phyloP scores from a whole-genome alignment of 78 protist species.

The Chrysochromulina parva region DNA sequence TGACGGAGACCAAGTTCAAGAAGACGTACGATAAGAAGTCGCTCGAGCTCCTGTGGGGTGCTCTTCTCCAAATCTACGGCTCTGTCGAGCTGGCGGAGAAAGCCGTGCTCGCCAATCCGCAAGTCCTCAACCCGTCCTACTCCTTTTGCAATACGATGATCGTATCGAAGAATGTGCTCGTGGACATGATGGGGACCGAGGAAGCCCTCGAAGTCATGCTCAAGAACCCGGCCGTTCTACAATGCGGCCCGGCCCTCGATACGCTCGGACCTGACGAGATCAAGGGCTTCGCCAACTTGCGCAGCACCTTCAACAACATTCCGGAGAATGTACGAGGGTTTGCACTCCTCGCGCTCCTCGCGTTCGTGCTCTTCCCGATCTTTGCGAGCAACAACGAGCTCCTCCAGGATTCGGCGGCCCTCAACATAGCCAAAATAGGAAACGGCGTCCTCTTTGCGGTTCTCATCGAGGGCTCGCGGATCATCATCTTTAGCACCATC shows the following conservation, averaged over 20 bases:
- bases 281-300: background rate
- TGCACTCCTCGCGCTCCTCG: background rate
- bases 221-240: background rate
- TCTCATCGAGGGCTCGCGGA: background rate
- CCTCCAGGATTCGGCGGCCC: background rate
- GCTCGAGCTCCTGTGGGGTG: too few species aligned
- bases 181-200: background rate
- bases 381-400: background rate
- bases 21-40: too few species aligned
- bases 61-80: too few species aligned
- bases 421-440: background rate
- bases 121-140: background rate
- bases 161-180: background rate
- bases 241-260: background rate
- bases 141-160: background rate
- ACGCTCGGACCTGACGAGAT: background rate
- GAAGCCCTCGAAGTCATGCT: too few species aligned
- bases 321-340: background rate
- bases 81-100: too few species aligned
- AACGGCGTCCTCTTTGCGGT: background rate
- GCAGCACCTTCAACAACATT: background rate
- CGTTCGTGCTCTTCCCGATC: background rate
- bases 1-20: background rate
- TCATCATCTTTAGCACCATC: background rate
- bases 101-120: too few species aligned